phyloP scores from a whole-genome alignment of 805 yeast species.

The Candida rishiriensis region DNA sequence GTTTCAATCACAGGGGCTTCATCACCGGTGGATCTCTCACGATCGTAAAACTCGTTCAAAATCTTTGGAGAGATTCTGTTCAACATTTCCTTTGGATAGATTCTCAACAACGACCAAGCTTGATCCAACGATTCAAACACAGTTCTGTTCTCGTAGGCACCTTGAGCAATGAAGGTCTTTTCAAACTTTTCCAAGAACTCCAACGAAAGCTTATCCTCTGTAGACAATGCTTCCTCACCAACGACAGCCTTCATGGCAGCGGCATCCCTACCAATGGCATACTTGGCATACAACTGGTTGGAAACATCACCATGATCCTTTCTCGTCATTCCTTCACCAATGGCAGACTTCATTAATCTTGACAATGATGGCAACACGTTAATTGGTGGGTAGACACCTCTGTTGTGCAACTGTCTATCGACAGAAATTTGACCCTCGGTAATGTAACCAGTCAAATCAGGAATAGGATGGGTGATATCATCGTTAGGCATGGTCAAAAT shows the following conservation, averaged over 20 bases:
- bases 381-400: conserved; percentile 98
- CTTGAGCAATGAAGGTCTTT: conserved; percentile 91
- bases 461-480: conserved; percentile 99
- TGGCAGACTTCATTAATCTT: conserved; percentile 98
- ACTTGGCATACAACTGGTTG: conserved; percentile 96
- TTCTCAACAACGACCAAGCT: conserved; percentile 97
- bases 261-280: conserved; percentile 99
- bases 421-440: conserved; percentile 98
- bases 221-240: conserved; percentile 98
- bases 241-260: conserved; percentile 99
- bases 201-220: conserved; percentile 94
- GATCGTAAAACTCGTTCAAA: conserved; percentile 89
- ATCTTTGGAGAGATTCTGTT: conserved; percentile 98
- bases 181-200: conserved; percentile 98
- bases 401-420: conserved; percentile 93
- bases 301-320: conserved; percentile 99
- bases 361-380: conserved; percentile 96
- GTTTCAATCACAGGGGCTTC: conserved; percentile 25
- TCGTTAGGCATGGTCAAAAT: conserved; percentile 99
- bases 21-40: conserved; percentile 65
- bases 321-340: conserved; percentile 99
- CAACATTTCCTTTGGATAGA: conserved; percentile 97
- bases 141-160: conserved; percentile 94
- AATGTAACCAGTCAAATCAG: conserved; percentile 98
- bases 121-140: conserved; percentile 93